phyloP scores from a whole-genome alignment of 805 yeast species.

The Candida vartiovaarae region DNA sequence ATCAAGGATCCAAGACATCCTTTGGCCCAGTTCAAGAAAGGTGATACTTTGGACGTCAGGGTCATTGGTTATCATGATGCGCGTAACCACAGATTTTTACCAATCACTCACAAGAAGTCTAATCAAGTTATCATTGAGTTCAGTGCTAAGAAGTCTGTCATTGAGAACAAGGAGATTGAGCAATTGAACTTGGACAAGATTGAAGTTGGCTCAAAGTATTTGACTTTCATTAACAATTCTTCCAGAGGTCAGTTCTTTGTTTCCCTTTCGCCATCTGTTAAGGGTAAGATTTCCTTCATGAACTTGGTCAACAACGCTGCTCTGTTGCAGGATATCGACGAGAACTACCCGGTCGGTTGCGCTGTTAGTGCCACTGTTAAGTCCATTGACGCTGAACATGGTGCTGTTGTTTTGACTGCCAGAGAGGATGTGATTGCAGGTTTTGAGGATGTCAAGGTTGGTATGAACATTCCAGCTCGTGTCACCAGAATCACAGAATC shows the following conservation, averaged over 20 bases:
- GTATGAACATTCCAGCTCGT: constrained; percentile 52
- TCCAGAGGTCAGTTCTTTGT: constrained; percentile 59
- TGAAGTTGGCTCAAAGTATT: constrained; percentile 41
- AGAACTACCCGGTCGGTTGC: constrained; percentile 63
- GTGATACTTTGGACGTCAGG: constrained; percentile 51
- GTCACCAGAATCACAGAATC: constrained; percentile 51
- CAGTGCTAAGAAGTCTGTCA: constrained; percentile 41
- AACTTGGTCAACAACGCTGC: constrained; percentile 53
- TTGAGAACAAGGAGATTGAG: constrained; percentile 22
- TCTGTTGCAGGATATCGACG: constrained; percentile 41
- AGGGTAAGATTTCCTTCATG: constrained; percentile 59
- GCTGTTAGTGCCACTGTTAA: constrained; percentile 55
- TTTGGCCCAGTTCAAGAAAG: constrained; percentile 49
- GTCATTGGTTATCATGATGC: constrained; percentile 75
- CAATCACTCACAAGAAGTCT: constrained; percentile 52
- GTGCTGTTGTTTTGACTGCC: constrained; percentile 42
- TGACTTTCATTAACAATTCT: constrained; percentile 61
- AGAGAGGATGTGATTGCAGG: constrained; percentile 37
- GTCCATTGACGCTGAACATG: constrained; percentile 46
- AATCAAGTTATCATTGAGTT: constrained; percentile 59
- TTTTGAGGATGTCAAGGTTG: constrained; percentile 45
- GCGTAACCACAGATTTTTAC: constrained; percentile 57
- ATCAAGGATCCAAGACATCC: constrained; percentile 56
- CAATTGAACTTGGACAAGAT: constrained; percentile 36
- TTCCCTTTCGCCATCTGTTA: constrained; percentile 58